Percentiles rank a stretch among this genome's conserved stretches.
phyloP scores from a whole-genome alignment of 2,329 filamentous ascomycete species.

The Coleophoma crateriformis region DNA sequence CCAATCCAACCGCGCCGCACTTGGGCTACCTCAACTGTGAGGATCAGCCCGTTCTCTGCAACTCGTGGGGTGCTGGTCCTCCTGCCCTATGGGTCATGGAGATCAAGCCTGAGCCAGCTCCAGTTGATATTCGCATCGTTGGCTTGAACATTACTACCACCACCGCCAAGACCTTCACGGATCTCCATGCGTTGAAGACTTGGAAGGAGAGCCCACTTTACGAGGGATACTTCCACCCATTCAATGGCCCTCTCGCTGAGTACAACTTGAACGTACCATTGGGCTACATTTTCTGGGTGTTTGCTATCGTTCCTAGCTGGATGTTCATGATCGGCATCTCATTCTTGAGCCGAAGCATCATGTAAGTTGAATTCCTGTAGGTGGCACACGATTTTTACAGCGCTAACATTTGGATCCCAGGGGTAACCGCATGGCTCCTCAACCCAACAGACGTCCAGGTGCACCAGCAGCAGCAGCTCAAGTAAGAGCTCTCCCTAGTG shows the following conservation, averaged over 20 bases:
- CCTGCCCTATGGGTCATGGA: conserved; percentile 64
- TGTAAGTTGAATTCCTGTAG: conserved; percentile 49
- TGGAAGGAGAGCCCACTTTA: conserved; percentile 41
- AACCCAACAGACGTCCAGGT: conserved; percentile 9
- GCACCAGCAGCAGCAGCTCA: conserved; percentile 14
- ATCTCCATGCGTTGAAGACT: conserved; percentile 50
- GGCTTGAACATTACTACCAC: conserved; percentile 65
- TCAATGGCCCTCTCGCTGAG: conserved; percentile 62
- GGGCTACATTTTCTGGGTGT: conserved; percentile 63
- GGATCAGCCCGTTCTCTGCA: conserved; percentile 67
- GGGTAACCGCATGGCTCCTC: conserved; percentile 12
- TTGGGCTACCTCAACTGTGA: conserved; percentile 71
- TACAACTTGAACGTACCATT: conserved; percentile 56
- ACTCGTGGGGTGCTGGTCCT: conserved; percentile 61
- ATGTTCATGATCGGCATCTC: conserved; percentile 72
- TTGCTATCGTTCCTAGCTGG: conserved; percentile 67
- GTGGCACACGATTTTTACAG: conserved; percentile 10
- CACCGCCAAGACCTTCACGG: conserved; percentile 56
- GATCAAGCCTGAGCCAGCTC: conserved; percentile 57
- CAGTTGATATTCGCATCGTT: conserved; percentile 59
- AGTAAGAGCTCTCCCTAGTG: conserved; percentile 18
- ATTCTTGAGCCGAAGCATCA: conserved; percentile 67
- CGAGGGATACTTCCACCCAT: conserved; percentile 71
- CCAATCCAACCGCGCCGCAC: conserved; percentile 56
- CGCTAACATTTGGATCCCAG: conserved; percentile 16